Base-by-base conservation (phyloP, 768 basidiomycete genomes). In the Tulasnella sp. region DNA sequence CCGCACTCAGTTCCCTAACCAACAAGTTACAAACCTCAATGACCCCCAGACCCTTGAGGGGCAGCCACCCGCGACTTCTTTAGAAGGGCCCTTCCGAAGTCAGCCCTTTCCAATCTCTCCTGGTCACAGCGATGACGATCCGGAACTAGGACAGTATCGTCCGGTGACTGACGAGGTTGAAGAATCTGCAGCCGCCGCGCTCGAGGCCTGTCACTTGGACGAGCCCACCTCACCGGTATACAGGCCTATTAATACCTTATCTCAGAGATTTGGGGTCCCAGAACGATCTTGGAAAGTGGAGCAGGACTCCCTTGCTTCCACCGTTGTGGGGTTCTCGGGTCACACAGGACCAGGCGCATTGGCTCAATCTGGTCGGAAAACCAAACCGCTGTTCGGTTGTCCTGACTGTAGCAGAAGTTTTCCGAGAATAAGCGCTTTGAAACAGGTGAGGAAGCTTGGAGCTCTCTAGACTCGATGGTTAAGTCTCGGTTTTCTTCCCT, bases 371-470 rank as follows among this genome's bases (percentile, higher is more conserved):
- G 6, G 31, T 16, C 62, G 62, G 27, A 74, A 27, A n/a, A n/a
- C 24, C 21, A 79, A 79, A 34, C 40, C 42, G 34, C 14, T 1
- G n/a, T 34, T 42, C 46, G n/a, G 9, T 2, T 80, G 80, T 48
- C n/a, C 74, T 9, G 80, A 78, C 2, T 80, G 80, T 38, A 2
- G 39, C 6, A 34, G 10, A 39, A 5, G 1, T 8, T 79, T 79
- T 62, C 71, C 56, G 42, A 21, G 78, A 34, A n/a, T 76, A 38
- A 81, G 77, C 44, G 68, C 80, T 14, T 19, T 79, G 19, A 81
- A 71, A 71, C 72, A 56, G 80, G 78, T 81, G 21, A 48, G 74
- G 9, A 8, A 24, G 18, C 18, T 34, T 10, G 19, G 24, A 38
- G 46, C 48, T 38, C 27, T 21, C 48, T 39, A n/a, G 27, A 44